A percentile compares a stretch with the other conserved stretches of the same genome.
These are phyloP conservation scores for Raddia guianensis DNA, from an alignment of 176 grass and related monocot genomes.

Conservation along the genomic window DNA sequence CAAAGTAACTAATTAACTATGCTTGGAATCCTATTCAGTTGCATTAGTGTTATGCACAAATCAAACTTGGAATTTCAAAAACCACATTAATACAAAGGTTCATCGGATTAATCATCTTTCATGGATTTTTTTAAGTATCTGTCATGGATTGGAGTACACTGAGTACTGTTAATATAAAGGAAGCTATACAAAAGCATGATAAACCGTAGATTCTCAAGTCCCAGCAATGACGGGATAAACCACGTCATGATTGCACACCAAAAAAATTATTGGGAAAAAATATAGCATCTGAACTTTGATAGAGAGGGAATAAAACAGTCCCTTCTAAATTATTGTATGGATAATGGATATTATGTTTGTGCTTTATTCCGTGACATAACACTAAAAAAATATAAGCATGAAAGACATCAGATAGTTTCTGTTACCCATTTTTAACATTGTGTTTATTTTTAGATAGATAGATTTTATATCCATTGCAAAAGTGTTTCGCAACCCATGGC, in stretches of 20 bases:
- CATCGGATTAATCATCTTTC: background rate
- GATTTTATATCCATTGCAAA: background rate
- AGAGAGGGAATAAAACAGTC: background rate
- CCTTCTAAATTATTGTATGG: background rate
- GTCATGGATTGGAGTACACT: slow-evolving; percentile 8
- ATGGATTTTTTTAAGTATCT: background rate
- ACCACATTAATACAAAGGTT: background rate
- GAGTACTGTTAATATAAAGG: slow-evolving; percentile 1
- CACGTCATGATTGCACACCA: background rate
- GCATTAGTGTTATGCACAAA: slow-evolving; percentile 24
- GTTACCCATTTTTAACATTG: background rate
- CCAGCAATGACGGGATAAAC: background rate
- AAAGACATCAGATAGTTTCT: background rate
- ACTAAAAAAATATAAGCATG: slow-evolving; percentile 8
- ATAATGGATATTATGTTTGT: background rate
- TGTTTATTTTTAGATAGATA: background rate
- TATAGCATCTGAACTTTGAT: background rate
- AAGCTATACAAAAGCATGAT: slow-evolving; percentile 17
- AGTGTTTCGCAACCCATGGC: background rate
- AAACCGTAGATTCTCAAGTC: slow-evolving; percentile 1
- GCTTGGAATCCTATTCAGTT: slow-evolving; percentile 11
- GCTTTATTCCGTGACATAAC: background rate
- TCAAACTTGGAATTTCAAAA: slow-evolving; percentile 6
- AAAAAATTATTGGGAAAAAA: background rate
- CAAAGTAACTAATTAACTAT: background rate